Base-by-base conservation (phyloP, 768 basidiomycete genomes). In the Panaeolus cyanescens region DNA sequence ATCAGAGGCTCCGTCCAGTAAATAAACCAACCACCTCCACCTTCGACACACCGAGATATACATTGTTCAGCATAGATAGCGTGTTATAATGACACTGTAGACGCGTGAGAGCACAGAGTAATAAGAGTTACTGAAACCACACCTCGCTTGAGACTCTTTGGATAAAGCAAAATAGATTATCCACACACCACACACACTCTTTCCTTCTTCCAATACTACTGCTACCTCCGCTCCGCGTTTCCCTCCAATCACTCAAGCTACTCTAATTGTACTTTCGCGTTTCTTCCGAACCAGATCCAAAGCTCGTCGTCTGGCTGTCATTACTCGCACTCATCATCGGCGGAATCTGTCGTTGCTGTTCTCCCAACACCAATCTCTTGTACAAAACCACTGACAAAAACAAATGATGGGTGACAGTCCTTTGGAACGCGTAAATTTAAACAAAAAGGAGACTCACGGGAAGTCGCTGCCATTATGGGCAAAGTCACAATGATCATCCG, bases 381-480 rank as follows among this genome's bases (percentile, higher is more conserved):
- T 89, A 91, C 62, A 90, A 71, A 54, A 91, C 83, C 50, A 83
- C 90, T 91, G 64, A 34, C 25, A 50, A 42, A n/a, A 50, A 28
- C 45, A 5, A 22, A 19, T 28, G 10, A 8, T 33, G 17, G 45
- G 36, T 55, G 25, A 58, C n/a, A 40, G 5, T 54, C 20, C 32
- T 17, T 62, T 42, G 55, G 36, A 30, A 19, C 22, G 25, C n/a
- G 42, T 50, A 36, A 40, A 58, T 13, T 31, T 67, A 36, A 54
- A 42, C 57, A 45, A 17, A 59, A 19, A 22, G 13, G 39, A 6
- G 10, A 79, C 85, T 62, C 59, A 91, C 90, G 81, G 54, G 86
- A 83, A 12, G 84, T 85, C 5, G 83, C 88, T 28, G 80, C 85
- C 55, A 90, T 85, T 42, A 91, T 80, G 3, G 90, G 90, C 12